Conservation (phyloP, 306 rosid genomes). For the Crataegus laevigata region DNA sequence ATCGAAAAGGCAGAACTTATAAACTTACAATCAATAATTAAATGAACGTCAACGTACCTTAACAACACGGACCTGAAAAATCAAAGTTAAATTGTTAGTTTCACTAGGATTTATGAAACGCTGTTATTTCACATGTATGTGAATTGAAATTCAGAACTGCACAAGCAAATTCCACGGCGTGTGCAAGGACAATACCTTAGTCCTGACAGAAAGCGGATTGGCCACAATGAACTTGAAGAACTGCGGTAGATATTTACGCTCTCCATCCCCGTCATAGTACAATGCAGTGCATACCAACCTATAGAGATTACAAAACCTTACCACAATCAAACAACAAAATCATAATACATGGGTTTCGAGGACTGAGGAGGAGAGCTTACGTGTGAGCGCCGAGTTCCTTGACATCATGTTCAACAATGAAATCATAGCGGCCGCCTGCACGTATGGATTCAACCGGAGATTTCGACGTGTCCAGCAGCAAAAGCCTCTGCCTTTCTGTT, state of each 20-base stretch:
- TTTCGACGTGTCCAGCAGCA: constrained; percentile 83
- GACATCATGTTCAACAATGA: constrained; percentile 95
- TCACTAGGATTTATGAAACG: not conserved
- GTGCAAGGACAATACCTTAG: constrained; percentile 54
- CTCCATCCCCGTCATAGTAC: constrained; percentile 83
- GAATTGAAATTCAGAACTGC: not conserved
- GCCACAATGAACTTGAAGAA: constrained; percentile 92
- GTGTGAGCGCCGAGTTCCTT: constrained; percentile 98
- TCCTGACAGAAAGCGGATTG: constrained; percentile 93
- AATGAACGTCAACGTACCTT: constrained; percentile 69
- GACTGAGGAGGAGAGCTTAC: constrained; percentile 26
- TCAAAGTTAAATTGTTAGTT: not conserved
- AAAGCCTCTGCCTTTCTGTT: constrained; percentile 90
- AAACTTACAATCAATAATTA: constrained; percentile 33
- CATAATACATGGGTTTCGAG: not conserved
- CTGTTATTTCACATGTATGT: not conserved
- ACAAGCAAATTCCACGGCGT: not conserved
- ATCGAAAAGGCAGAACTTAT: not conserved
- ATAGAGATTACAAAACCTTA: not conserved
- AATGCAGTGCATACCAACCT: constrained; percentile 96
- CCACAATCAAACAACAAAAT: constrained; percentile 2
- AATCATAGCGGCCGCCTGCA: constrained; percentile 89
- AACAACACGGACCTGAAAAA: constrained; percentile 89
- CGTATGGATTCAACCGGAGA: constrained; percentile 87
- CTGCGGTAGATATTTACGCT: constrained; percentile 95